These are phyloP conservation scores for Phaseolus coccineus DNA, from an alignment of 331 rosid genomes.

Conservation along the genomic window DNA sequence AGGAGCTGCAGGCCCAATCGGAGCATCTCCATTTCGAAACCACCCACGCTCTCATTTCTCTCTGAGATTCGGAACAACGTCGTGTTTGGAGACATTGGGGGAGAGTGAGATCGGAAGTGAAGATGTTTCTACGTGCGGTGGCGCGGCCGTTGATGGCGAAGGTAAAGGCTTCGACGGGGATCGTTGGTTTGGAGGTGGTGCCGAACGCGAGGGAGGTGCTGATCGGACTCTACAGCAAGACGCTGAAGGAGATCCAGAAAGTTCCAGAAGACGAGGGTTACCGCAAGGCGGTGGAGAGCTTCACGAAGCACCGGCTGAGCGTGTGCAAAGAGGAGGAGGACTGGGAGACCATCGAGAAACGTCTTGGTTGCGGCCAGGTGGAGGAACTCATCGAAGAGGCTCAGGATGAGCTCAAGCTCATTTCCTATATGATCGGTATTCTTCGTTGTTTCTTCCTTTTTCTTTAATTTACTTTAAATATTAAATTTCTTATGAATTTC, in stretches of 20 bases:
- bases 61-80: background rate
- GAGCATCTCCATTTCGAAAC: background rate
- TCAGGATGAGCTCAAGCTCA: constrained; percentile 85
- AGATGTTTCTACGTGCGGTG: constrained; percentile 79
- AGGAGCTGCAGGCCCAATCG: background rate
- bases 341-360: constrained; percentile 81
- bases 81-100: background rate
- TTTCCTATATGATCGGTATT: constrained; percentile 73
- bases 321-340: constrained; percentile 78
- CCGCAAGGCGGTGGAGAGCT: constrained; percentile 89
- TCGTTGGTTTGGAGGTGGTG: constrained; percentile 84
- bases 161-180: constrained; percentile 88
- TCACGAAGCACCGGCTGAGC: constrained; percentile 70
- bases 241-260: constrained; percentile 83
- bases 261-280: constrained; percentile 93
- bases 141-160: constrained; percentile 88
- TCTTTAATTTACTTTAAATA: background rate
- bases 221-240: constrained; percentile 72
- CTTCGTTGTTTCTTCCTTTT: background rate
- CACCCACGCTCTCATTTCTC: background rate
- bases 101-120: background rate
- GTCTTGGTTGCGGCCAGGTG: constrained; percentile 86
- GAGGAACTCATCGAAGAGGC: constrained; percentile 97
- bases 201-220: constrained; percentile 85
- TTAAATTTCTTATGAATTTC: background rate